Percentiles rank a stretch among this genome's conserved stretches.
phyloP scores from a whole-genome alignment of 2,329 filamentous ascomycete species.

The Arthroderma sp. region DNA sequence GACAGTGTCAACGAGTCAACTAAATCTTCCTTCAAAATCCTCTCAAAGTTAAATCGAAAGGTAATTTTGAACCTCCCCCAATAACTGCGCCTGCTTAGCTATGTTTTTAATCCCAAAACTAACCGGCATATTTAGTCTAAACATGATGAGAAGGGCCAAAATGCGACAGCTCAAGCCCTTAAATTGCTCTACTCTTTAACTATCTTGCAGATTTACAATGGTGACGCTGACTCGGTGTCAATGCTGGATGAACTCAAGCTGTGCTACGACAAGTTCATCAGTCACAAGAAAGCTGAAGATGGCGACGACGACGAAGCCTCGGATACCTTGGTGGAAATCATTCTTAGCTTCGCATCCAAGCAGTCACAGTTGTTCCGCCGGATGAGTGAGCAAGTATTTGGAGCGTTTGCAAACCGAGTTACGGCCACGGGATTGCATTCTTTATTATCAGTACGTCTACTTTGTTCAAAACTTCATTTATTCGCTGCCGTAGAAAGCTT shows the following conservation, averaged over 20 bases:
- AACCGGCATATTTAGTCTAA: constrained; percentile 35
- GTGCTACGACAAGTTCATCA: constrained; percentile 52
- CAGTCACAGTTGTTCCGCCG: constrained; percentile 74
- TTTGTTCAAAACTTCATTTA: not conserved
- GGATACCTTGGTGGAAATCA: constrained; percentile 68
- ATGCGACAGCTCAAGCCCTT: constrained; percentile 45
- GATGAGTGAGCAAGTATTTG: constrained; percentile 77
- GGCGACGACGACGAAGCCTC: constrained; percentile 40
- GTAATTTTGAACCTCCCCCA: constrained; percentile 12
- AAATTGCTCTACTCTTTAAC: constrained; percentile 72
- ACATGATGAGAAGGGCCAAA: constrained; percentile 36
- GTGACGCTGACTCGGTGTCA: constrained; percentile 71
- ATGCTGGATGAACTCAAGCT: constrained; percentile 70
- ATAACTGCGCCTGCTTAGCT: not conserved
- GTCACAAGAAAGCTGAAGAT: constrained; percentile 39
- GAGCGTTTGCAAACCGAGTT: constrained; percentile 63
- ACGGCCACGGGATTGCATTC: constrained; percentile 58
- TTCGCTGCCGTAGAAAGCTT: not conserved
- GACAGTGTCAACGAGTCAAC: constrained; percentile 30
- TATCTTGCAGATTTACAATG: constrained; percentile 79
- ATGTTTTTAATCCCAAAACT: constrained; percentile 1
- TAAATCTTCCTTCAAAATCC: constrained; percentile 29
- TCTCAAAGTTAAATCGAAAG: constrained; percentile 26
- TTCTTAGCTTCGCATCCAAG: constrained; percentile 79
- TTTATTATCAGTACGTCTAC: constrained; percentile 33